A percentile compares a stretch with the other conserved stretches of the same genome.
phyloP scores from a whole-genome alignment of 495 filamentous ascomycete species.

The Terfezia claveryi region DNA sequence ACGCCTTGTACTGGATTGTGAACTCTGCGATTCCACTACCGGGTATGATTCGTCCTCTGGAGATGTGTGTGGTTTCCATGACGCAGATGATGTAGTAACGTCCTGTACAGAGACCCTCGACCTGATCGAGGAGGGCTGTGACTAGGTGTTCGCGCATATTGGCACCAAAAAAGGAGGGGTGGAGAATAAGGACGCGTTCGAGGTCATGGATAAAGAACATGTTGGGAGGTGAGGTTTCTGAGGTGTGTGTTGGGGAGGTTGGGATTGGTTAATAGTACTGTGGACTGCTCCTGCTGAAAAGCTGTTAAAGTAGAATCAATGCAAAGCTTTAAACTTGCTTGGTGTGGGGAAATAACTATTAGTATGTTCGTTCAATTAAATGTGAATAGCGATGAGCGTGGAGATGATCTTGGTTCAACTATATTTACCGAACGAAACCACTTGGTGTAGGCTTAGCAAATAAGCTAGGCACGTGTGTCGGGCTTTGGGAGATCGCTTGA shows the following conservation, averaged over 20 bases:
- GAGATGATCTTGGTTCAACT: too few relatives aligned
- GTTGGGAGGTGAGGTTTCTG: constrained; percentile 1
- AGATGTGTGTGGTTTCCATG: constrained; percentile 82
- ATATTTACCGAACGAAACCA: too few relatives aligned
- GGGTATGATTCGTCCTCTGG: constrained; percentile 74
- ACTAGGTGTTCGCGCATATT: constrained; percentile 77
- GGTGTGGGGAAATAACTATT: background rate
- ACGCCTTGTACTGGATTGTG: constrained; percentile 78
- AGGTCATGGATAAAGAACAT: constrained; percentile 99
- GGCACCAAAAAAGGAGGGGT: constrained; percentile 87
- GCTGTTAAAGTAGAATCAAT: too few relatives aligned
- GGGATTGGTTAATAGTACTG: too few relatives aligned
- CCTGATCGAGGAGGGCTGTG: constrained; percentile 65
- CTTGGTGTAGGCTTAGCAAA: too few relatives aligned
- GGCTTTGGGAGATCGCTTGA: too few relatives aligned
- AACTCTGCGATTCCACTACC: constrained; percentile 80
- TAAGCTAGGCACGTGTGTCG: too few relatives aligned
- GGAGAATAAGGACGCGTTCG: constrained; percentile 75
- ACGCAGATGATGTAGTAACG: constrained; percentile 91
- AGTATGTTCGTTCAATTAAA: too few relatives aligned
- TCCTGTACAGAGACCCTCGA: constrained; percentile 81
- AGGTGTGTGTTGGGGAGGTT: background rate
- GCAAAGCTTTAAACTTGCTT: too few relatives aligned
- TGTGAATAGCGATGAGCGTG: too few relatives aligned
- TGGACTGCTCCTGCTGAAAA: too few relatives aligned